phyloP scores from a whole-genome alignment of 1,284 basidiomycete species.

The Apiotrichum sp. region DNA sequence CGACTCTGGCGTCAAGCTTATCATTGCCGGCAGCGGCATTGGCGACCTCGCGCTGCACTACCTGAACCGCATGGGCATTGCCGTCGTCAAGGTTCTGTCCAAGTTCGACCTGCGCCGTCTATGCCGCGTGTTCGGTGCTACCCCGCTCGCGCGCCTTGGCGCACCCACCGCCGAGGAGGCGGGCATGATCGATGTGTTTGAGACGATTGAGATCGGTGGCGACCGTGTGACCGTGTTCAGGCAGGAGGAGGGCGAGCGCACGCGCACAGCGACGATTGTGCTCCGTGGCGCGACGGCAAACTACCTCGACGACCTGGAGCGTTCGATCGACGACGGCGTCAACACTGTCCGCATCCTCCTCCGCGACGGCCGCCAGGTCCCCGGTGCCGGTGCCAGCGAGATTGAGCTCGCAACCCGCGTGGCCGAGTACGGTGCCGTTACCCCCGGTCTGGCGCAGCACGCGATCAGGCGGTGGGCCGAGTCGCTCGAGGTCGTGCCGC shows the following conservation, averaged over 20 bases:
- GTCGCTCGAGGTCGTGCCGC: slow-evolving; percentile 86
- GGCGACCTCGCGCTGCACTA: slow-evolving; percentile 97
- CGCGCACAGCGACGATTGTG: slow-evolving; percentile 86
- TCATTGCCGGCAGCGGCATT: slow-evolving; percentile 86
- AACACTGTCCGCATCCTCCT: slow-evolving; percentile 92
- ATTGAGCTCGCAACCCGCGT: slow-evolving; percentile 81
- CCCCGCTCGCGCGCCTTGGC: slow-evolving; percentile 89
- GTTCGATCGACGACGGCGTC: slow-evolving; percentile 94
- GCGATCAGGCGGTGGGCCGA: slow-evolving; percentile 85
- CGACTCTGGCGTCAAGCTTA: slow-evolving; percentile 86
- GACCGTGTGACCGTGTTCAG: slow-evolving; percentile 96
- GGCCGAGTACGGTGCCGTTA: slow-evolving; percentile 76
- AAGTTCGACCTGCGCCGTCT: slow-evolving; percentile 95
- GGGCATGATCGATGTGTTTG: slow-evolving; percentile 86
- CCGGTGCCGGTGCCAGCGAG: slow-evolving; percentile 92
- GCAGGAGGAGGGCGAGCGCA: slow-evolving; percentile 70
- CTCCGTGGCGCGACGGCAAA: slow-evolving; percentile 94
- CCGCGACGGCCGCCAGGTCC: slow-evolving; percentile 83
- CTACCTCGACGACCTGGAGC: slow-evolving; percentile 88
- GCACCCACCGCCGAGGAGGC: slow-evolving; percentile 96
- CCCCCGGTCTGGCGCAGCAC: slow-evolving; percentile 90
- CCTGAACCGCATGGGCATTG: slow-evolving; percentile 87
- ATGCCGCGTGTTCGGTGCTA: slow-evolving; percentile 92
- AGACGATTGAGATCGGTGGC: slow-evolving; percentile 93
- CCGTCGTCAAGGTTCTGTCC: slow-evolving; percentile 93